These are phyloP conservation scores for Lodderomyces theae DNA, from an alignment of 1,139 yeast genomes.

Conservation along the genomic window DNA sequence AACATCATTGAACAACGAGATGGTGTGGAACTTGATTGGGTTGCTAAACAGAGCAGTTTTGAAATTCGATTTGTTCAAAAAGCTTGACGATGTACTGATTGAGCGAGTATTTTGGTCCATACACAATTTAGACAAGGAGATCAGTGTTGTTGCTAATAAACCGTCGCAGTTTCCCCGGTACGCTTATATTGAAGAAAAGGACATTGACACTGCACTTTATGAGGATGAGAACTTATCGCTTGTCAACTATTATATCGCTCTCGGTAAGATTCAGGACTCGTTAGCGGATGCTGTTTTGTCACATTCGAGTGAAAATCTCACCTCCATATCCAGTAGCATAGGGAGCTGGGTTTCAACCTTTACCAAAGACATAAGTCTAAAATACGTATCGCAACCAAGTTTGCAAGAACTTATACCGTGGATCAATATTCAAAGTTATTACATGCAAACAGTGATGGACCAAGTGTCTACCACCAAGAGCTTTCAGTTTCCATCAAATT, in stretches of 20 bases:
- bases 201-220: slow-evolving; percentile 12
- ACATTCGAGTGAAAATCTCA: slow-evolving; percentile 9
- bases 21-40: slow-evolving; percentile 39
- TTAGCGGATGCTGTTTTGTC: slow-evolving; percentile 18
- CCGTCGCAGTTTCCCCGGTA: slow-evolving; percentile 36
- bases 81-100: slow-evolving; percentile 12
- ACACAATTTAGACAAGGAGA: slow-evolving; percentile 39
- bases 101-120: slow-evolving; percentile 39
- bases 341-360: slow-evolving; percentile 39
- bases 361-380: slow-evolving; percentile 27
- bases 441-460: slow-evolving; percentile 40
- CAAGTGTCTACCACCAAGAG: slow-evolving; percentile 38
- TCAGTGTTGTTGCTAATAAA: slow-evolving; percentile 29
- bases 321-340: slow-evolving; percentile 23
- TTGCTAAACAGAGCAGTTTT: slow-evolving; percentile 30
- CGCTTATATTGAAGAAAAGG: slow-evolving; percentile 19
- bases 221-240: slow-evolving; percentile 21
- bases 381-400: slow-evolving; percentile 23
- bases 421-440: slow-evolving; percentile 39
- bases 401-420: slow-evolving; percentile 34
- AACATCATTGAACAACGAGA: slow-evolving; percentile 25
- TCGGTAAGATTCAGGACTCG: slow-evolving; percentile 20
- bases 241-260: slow-evolving; percentile 22
- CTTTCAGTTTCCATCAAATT: slow-evolving; percentile 42
- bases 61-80: slow-evolving; percentile 22